Evolutionary conservation across 306 rosid species (phyloP).

Genomic region (Calophaca sinica): DNA sequence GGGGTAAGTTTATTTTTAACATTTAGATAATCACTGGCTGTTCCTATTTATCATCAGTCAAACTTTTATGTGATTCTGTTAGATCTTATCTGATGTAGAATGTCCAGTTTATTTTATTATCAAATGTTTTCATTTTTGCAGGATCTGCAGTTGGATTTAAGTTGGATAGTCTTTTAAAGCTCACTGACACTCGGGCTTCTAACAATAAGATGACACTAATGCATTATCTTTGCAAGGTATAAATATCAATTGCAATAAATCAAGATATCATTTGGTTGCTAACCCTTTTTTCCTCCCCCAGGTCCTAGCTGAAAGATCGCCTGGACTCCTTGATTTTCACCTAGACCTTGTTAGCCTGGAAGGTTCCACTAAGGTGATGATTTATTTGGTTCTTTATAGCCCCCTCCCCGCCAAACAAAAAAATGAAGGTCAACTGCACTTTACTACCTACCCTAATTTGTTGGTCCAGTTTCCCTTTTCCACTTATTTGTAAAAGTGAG

Average conservation of each 20-base stretch:
- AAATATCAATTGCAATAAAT: constrained; percentile 38
- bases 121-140: constrained; percentile 53
- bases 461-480: constrained; percentile 28
- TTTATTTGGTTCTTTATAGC: constrained; percentile 33
- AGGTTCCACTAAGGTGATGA: constrained; percentile 79
- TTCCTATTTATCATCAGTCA: constrained; percentile 16
- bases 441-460: constrained; percentile 25
- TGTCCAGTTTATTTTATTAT: constrained; percentile 30
- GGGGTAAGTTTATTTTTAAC: constrained; percentile 67
- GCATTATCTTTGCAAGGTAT: constrained; percentile 99
- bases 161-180: constrained; percentile 97
- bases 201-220: constrained; percentile 91
- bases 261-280: constrained; percentile 40
- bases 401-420: neutral
- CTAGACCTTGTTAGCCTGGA: constrained; percentile 84
- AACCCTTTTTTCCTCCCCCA: constrained; percentile 39
- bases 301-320: constrained; percentile 85
- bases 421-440: neutral
- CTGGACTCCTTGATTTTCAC: constrained; percentile 89
- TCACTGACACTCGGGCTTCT: constrained; percentile 89
- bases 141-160: constrained; percentile 98
- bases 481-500: constrained; percentile 16
- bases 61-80: constrained; percentile 32
- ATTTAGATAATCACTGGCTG: constrained; percentile 28
- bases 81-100: constrained; percentile 33